Conservation (phyloP, 2,329 filamentous ascomycete genomes). For the Sarocladium strictum region DNA sequence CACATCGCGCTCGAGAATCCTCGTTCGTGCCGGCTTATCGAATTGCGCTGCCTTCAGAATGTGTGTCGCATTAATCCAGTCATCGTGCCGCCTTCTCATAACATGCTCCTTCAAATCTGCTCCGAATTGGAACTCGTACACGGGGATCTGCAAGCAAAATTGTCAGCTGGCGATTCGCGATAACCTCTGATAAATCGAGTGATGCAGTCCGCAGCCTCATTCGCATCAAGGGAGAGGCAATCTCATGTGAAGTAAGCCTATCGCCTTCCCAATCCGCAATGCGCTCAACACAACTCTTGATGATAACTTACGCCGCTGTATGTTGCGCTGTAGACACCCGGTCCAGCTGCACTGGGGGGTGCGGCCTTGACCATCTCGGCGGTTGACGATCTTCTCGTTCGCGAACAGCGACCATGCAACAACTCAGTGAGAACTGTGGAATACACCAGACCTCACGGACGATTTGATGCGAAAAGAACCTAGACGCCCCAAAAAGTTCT, state of each 20-base stretch:
- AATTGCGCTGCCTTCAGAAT: conserved; percentile 96
- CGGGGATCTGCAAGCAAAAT: conserved; percentile 66
- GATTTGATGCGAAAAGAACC: neutral
- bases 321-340: conserved; percentile 61
- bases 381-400: conserved; percentile 17
- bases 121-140: conserved; percentile 88
- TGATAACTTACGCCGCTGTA: conserved; percentile 60
- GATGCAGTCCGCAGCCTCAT: neutral
- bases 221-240: neutral
- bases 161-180: neutral
- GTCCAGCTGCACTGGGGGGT: conserved; percentile 23
- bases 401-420: conserved; percentile 21
- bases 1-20: conserved; percentile 92
- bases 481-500: neutral
- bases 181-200: neutral
- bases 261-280: neutral
- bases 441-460: neutral
- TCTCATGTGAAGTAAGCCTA: neutral
- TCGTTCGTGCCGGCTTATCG: conserved; percentile 90
- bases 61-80: conserved; percentile 99
- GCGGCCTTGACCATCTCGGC: conserved; percentile 42
- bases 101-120: conserved; percentile 77
- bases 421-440: neutral
- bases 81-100: conserved; percentile 86
- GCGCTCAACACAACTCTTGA: neutral